These are phyloP conservation scores for Yarrowia yakushimensis DNA, from an alignment of 805 yeast species.

Conservation along the genomic window DNA sequence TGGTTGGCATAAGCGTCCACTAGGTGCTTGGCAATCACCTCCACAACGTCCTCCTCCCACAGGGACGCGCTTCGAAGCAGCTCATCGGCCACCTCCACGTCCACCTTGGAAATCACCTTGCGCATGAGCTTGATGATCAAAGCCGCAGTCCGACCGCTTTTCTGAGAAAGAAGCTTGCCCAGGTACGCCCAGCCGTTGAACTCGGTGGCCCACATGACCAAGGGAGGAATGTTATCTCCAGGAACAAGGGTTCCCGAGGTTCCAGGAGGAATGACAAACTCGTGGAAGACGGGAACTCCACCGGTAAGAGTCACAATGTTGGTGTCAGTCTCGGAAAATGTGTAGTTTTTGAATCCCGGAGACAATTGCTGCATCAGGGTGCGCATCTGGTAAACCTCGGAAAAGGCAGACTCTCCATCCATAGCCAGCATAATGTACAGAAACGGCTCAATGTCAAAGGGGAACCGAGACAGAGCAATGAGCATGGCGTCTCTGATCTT, in stretches of 20 bases:
- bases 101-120: conserved; percentile 45
- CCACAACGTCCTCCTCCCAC: conserved; percentile 53
- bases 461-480: conserved; percentile 70
- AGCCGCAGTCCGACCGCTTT: conserved; percentile 41
- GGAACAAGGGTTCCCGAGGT: conserved; percentile 73
- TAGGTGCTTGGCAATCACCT: conserved; percentile 59
- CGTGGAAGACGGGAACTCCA: conserved; percentile 49
- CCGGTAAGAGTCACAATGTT: conserved; percentile 52
- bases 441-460: conserved; percentile 57
- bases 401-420: conserved; percentile 64
- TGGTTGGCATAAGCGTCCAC: conserved; percentile 64
- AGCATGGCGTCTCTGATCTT: conserved; percentile 45
- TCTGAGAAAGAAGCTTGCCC: conserved; percentile 59
- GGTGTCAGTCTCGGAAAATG: conserved; percentile 45
- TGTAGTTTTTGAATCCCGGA: conserved; percentile 44
- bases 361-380: conserved; percentile 57
- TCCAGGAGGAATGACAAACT: conserved; percentile 48
- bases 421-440: conserved; percentile 53
- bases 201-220: conserved; percentile 63
- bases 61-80: conserved; percentile 39
- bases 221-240: conserved; percentile 39
- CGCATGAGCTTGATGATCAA: conserved; percentile 52
- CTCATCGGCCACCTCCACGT: conserved; percentile 43
- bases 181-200: conserved; percentile 86
- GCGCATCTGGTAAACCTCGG: conserved; percentile 54